Conservation (phyloP, 2,329 filamentous ascomycete genomes). For the Pyrenophora teres region DNA sequence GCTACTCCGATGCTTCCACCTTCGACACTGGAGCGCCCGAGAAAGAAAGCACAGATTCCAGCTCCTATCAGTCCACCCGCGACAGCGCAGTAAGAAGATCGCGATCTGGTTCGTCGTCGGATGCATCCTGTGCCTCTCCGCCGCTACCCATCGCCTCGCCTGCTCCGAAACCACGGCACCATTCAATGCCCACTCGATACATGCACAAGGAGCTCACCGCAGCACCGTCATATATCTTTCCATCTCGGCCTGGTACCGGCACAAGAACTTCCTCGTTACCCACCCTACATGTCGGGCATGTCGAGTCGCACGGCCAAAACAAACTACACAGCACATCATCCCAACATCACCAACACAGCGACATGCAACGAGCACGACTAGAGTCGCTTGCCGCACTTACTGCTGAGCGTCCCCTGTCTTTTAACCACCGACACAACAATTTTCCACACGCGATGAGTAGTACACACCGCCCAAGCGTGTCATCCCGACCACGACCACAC, state of each 20-base stretch:
- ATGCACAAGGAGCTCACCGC: not conserved
- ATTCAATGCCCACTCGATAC: not conserved
- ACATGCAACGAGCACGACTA: not conserved
- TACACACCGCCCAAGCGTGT: not conserved
- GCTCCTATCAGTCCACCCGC: constrained; percentile 15
- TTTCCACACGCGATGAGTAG: not conserved
- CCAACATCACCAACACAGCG: not conserved
- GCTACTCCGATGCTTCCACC: not conserved
- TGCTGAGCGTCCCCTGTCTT: not conserved
- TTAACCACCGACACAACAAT: not conserved
- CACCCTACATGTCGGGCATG: not conserved
- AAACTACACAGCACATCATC: not conserved
- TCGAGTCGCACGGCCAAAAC: not conserved
- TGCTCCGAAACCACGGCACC: not conserved
- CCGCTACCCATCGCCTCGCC: constrained; percentile 6
- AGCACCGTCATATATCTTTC: not conserved
- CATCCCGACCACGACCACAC: not conserved
- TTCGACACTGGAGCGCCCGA: constrained; percentile 10
- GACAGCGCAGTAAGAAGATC: constrained; percentile 16
- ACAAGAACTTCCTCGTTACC: not conserved
- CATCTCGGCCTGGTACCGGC: not conserved
- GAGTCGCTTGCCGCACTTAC: constrained; percentile 9
- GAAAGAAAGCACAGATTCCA: constrained; percentile 16
- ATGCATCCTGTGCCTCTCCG: constrained; percentile 14
- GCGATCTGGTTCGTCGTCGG: constrained; percentile 16